These are phyloP conservation scores for Backusella circina DNA, from an alignment of 192 early-diverging fungal species.

Conservation along the genomic window DNA sequence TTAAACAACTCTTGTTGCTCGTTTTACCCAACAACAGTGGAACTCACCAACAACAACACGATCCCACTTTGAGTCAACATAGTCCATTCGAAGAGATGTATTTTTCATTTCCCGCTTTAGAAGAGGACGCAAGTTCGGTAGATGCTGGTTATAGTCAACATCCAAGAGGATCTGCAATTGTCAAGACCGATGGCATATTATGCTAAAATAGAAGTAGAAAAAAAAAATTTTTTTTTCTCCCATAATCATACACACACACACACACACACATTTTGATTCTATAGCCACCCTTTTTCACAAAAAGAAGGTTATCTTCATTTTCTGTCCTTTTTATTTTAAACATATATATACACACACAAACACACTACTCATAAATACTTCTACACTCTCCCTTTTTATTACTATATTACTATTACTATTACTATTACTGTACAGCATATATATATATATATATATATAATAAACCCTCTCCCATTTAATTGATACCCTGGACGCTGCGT, in stretches of 20 bases:
- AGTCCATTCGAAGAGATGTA: conserved; percentile 14
- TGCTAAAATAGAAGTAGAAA: neutral
- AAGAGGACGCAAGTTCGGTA: neutral
- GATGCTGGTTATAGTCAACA: conserved; percentile 4
- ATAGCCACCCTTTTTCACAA: neutral
- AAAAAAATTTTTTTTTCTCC: neutral
- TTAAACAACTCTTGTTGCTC: conserved; percentile 4
- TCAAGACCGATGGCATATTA: conserved; percentile 3
- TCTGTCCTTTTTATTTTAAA: neutral
- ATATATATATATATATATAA: neutral
- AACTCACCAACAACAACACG: neutral
- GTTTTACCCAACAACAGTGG: conserved; percentile 5
- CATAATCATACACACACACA: neutral
- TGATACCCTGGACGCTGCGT: neutral
- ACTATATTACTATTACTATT: neutral
- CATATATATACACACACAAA: no score
- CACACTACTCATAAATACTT: neutral
- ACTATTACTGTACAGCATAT: neutral
- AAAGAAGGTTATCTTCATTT: neutral
- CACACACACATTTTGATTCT: neutral
- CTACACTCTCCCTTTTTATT: neutral
- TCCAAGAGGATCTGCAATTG: neutral
- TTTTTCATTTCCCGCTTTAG: conserved; percentile 14
- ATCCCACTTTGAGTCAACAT: neutral
- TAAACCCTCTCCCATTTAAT: neutral